These are phyloP conservation scores for Grosmannia huntii DNA, from an alignment of 2,329 filamentous ascomycete genomes.

Conservation along the genomic window DNA sequence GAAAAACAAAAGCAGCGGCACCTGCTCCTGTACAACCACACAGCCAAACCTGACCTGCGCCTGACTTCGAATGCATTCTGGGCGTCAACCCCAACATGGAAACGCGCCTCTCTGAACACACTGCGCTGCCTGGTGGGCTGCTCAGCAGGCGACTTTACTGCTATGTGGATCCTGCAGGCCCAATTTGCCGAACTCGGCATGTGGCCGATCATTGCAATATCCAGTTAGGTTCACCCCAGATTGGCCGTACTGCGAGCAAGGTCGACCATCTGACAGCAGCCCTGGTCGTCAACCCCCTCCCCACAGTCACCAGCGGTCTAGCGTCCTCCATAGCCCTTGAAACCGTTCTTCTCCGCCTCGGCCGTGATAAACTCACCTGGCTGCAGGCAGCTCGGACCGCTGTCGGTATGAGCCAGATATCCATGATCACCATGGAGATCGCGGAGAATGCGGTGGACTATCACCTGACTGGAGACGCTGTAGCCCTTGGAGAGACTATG, in stretches of 20 bases:
- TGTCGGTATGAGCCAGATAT: slow-evolving; percentile 45
- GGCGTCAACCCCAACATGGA: slow-evolving; percentile 26
- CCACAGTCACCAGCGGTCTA: slow-evolving; percentile 34
- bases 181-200: slow-evolving; percentile 33
- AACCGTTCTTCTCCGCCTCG: slow-evolving; percentile 34
- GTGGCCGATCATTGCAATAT: slow-evolving; percentile 35
- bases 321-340: slow-evolving; percentile 39
- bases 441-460: slow-evolving; percentile 43
- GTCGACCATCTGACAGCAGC: background rate
- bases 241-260: too few relatives aligned
- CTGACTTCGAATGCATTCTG: slow-evolving; percentile 17
- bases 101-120: slow-evolving; percentile 39
- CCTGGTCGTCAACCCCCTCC: background rate
- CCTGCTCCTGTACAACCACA: background rate
- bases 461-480: slow-evolving; percentile 37
- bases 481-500: slow-evolving; percentile 29
- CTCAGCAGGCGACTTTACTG: slow-evolving; percentile 41
- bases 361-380: slow-evolving; percentile 35
- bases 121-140: slow-evolving; percentile 42
- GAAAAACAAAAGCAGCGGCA: background rate
- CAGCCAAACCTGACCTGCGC: background rate
- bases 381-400: slow-evolving; percentile 33
- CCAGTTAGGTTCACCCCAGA: slow-evolving; percentile 18
- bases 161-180: slow-evolving; percentile 41
- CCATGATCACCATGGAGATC: slow-evolving; percentile 45